Evolutionary conservation across 1,139 yeast species (phyloP), one percentile per base, ranked within the genome.

Genomic region (Scheffersomyces segobiensis): DNA sequence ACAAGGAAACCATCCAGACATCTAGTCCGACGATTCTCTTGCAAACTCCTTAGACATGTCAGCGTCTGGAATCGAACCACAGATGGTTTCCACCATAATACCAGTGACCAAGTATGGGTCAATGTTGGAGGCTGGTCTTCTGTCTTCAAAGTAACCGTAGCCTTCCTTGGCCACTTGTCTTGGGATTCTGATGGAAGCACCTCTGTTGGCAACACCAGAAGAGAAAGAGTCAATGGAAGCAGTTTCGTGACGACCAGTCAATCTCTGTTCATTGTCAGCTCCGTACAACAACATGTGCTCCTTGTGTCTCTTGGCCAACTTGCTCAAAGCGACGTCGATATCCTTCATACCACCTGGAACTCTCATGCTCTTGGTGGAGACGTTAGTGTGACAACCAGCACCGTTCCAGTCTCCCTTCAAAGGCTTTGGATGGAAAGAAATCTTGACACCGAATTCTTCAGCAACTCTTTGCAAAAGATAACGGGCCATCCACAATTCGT

Each of bases 381-480:
- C 98, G 78, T 95, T 95, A 77, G 99, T 95, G 83, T 95, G 99
- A 85, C 98, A 93, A 72, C 99, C 99, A 77, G 99, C 98, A 84
- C 99, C 99, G 80, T 95, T 95, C 98, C 98, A 95, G 81, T 95
- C 98, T 71, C 99, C 99, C 84, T 89, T 87, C 79, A 93, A 86
- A 68, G 98, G 99, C 87, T 95, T 95, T 79, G 99, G 99, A 86
- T 95, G 99, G 89, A 93, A 89, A 55, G 98, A 92, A 70, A 95
- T 93, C 88, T 93, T 93, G 76, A 95, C 96, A 74, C 97, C 98
- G 73, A 95, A 95, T 79, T 95, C 99, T 83, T 95, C 99, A 67
- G 98, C 98, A 60, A 93, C 96, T 80, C 98, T 89, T 79, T 87
- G 88, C 74, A 95, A 83, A 70, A 95, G 83, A 79, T 91, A 95